Evolutionary conservation across 2,329 filamentous ascomycete genomes (phyloP).

Genomic region (Bipolaris zeicola): DNA sequence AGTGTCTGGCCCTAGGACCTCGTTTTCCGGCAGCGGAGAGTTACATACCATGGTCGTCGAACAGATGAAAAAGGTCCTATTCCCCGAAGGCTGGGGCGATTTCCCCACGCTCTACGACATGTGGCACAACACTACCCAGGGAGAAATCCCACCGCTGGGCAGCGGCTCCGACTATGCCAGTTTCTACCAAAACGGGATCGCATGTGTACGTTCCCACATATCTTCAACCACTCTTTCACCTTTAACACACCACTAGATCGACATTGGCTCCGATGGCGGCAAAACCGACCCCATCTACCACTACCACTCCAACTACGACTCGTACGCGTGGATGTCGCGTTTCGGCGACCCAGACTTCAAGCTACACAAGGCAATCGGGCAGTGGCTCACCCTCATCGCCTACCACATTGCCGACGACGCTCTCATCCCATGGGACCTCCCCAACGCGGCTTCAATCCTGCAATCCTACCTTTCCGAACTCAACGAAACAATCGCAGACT

Average conservation of each 20-base stretch:
- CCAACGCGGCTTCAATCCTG: conserved; percentile 1
- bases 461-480: conserved; percentile 1
- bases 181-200: conserved; percentile 54
- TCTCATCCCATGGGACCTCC: conserved; percentile 37
- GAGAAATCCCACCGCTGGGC: conserved; percentile 46
- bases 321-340: conserved; percentile 58
- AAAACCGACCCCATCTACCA: conserved; percentile 53
- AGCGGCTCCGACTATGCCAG: conserved; percentile 56
- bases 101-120: conserved; percentile 54
- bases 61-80: conserved; percentile 51
- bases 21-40: conserved; percentile 48
- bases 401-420: conserved; percentile 50
- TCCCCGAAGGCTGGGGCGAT: conserved; percentile 44
- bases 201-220: conserved; percentile 14
- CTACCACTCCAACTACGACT: conserved; percentile 56
- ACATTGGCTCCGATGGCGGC: conserved; percentile 49
- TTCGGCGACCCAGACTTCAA: conserved; percentile 59
- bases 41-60: conserved; percentile 45
- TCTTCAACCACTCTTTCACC: not conserved
- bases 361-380: conserved; percentile 56
- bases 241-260: conserved; percentile 30
- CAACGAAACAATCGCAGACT: not conserved
- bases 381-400: conserved; percentile 51
- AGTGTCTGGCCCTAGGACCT: conserved; percentile 52
- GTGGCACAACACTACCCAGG: conserved; percentile 45